phyloP scores from a whole-genome alignment of 2,329 filamentous ascomycete genomes.

The Cordyceps fumosorosea region DNA sequence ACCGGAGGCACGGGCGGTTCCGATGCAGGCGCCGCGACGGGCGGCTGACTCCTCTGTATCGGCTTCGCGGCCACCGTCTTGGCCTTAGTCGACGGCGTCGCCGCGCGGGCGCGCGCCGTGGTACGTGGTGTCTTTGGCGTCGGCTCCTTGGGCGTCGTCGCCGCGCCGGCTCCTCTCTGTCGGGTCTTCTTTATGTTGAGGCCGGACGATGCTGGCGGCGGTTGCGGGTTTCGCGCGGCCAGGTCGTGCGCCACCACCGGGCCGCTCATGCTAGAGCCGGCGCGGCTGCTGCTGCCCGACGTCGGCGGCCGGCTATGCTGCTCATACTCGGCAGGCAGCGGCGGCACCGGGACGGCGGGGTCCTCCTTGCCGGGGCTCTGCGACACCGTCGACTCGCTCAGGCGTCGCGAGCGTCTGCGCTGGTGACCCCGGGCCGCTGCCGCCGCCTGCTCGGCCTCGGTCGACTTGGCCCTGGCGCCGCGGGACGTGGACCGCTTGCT shows the following conservation, averaged over 20 bases:
- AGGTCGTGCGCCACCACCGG: constrained; percentile 26
- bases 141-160: constrained; percentile 30
- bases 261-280: constrained; percentile 35
- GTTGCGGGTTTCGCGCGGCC: constrained; percentile 19
- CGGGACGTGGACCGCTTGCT: constrained; percentile 17
- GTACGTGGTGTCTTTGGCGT: constrained; percentile 17
- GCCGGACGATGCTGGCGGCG: constrained; percentile 14
- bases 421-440: neutral
- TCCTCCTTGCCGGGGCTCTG: constrained; percentile 19
- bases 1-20: constrained; percentile 22
- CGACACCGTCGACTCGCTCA: constrained; percentile 41
- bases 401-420: constrained; percentile 31
- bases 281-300: constrained; percentile 24
- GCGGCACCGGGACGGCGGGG: constrained; percentile 12
- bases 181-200: constrained; percentile 56
- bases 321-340: constrained; percentile 14
- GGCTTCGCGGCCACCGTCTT: constrained; percentile 13
- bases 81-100: constrained; percentile 13
- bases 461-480: constrained; percentile 10
- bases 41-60: constrained; percentile 7
- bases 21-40: constrained; percentile 3
- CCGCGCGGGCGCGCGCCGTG: neutral
- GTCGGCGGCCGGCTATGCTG: constrained; percentile 8
- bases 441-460: neutral
- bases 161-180: constrained; percentile 27